A percentile compares a stretch with the other conserved stretches of the same genome.
Evolutionary conservation across 352 stramenopile genomes (phyloP).

Genomic region (Phytophthora brassicae): DNA sequence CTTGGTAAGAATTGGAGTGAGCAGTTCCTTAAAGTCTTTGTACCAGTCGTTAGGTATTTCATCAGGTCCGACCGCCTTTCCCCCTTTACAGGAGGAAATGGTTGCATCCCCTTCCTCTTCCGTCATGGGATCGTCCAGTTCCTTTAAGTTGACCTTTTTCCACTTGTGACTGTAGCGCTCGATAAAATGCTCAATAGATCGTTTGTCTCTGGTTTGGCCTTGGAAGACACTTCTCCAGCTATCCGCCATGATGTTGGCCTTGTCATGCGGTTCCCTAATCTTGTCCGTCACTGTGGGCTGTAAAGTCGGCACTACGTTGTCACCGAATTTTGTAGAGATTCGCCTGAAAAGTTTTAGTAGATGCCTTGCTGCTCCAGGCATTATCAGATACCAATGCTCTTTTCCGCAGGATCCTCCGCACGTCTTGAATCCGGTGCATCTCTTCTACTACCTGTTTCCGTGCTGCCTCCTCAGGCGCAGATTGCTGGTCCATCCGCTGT

Average conservation of each 20-base stretch:
- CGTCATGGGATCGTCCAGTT: not conserved
- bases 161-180: not conserved
- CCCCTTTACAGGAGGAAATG: not conserved
- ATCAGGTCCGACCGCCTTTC: not conserved
- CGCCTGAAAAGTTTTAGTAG: not conserved
- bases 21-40: not conserved
- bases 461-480: no score
- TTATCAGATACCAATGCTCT: no score
- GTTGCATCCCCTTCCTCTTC: not conserved
- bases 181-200: no score
- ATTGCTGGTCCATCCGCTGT: no score
- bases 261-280: not conserved
- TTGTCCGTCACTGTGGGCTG: not conserved
- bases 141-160: not conserved
- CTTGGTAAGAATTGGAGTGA: not conserved
- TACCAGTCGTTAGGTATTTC: slow-evolving; percentile 1
- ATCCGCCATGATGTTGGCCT: slow-evolving; percentile 4
- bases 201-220: no score
- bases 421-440: no score
- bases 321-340: slow-evolving; percentile 1
- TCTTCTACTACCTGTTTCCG: no score
- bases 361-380: no score
- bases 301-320: not conserved
- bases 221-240: no score
- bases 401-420: no score